Evolutionary conservation across 306 rosid species (phyloP).

Genomic region (Datisca glomerata): DNA sequence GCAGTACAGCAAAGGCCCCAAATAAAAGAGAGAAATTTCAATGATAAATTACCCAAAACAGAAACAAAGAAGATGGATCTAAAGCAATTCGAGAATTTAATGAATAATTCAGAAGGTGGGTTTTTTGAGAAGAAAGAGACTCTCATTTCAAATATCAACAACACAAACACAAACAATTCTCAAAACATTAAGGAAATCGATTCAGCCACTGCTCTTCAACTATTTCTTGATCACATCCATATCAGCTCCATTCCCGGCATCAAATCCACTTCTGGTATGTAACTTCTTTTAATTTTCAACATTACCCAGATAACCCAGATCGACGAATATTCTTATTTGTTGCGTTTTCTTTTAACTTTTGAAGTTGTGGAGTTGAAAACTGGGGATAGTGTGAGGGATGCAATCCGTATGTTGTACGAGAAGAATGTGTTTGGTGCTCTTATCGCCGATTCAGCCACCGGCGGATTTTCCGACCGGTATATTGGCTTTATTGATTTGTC

Average conservation of each 20-base stretch:
- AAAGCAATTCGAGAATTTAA: no score
- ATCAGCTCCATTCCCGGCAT: conserved; percentile 39
- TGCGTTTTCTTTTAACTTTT: not conserved
- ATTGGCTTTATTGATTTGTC: conserved; percentile 36
- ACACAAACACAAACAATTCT: not conserved
- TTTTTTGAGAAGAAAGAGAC: no score
- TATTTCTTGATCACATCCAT: conserved; percentile 36
- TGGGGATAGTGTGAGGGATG: conserved; percentile 41
- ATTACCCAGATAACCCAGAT: no score
- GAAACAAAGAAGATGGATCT: no score
- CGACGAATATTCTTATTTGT: not conserved
- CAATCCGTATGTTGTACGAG: conserved; percentile 28
- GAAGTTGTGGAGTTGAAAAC: conserved; percentile 45
- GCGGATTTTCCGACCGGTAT: conserved; percentile 24
- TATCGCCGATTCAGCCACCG: conserved; percentile 20
- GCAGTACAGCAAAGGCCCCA: no score
- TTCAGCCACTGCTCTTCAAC: conserved; percentile 41
- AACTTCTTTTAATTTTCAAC: no score
- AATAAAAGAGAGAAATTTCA: no score
- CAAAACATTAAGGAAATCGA: conserved; percentile 8
- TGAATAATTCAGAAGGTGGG: no score
- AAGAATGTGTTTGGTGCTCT: conserved; percentile 32
- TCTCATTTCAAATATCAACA: no score
- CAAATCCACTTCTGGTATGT: conserved; percentile 27
- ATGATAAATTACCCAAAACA: no score